These are phyloP conservation scores for Diplodia intermedia DNA, from an alignment of 2,329 filamentous ascomycete species.

Conservation along the genomic window DNA sequence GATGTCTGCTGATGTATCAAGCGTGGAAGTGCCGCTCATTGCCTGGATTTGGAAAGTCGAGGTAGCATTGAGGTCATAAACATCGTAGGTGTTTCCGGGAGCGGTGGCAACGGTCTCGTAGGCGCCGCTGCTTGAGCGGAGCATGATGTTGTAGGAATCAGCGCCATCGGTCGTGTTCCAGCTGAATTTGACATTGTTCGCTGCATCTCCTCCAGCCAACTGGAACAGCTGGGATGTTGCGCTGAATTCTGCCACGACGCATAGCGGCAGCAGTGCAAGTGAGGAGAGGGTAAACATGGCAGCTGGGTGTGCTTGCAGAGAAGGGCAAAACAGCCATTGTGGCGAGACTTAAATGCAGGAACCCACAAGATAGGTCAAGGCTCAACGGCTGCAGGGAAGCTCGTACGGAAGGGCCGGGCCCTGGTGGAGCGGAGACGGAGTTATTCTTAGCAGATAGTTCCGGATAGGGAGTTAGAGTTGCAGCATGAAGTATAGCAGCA, in stretches of 20 bases:
- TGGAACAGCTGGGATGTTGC: constrained; percentile 36
- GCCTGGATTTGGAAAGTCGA: constrained; percentile 32
- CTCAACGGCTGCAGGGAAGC: too few species aligned
- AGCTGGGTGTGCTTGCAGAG: not conserved
- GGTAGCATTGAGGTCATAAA: constrained; percentile 32
- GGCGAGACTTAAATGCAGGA: constrained; percentile 2
- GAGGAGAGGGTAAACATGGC: constrained; percentile 1
- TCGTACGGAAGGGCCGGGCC: too few species aligned
- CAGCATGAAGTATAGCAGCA: too few species aligned
- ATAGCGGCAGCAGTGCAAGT: constrained; percentile 6
- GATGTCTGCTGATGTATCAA: constrained; percentile 32
- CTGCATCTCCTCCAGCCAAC: constrained; percentile 32
- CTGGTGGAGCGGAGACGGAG: too few species aligned
- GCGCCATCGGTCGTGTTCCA: constrained; percentile 34
- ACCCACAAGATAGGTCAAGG: too few species aligned
- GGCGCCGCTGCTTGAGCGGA: constrained; percentile 27
- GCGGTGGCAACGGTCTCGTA: constrained; percentile 33
- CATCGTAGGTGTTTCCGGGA: constrained; percentile 33
- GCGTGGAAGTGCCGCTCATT: constrained; percentile 13
- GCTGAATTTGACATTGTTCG: constrained; percentile 36
- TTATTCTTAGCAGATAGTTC: too few species aligned
- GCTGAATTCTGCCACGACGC: constrained; percentile 32
- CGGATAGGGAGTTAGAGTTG: too few species aligned
- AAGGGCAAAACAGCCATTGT: too few species aligned
- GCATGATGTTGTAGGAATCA: constrained; percentile 33